Conservation (phyloP, 164 flowering plant species). For the Magnolia kwangsiensis region DNA sequence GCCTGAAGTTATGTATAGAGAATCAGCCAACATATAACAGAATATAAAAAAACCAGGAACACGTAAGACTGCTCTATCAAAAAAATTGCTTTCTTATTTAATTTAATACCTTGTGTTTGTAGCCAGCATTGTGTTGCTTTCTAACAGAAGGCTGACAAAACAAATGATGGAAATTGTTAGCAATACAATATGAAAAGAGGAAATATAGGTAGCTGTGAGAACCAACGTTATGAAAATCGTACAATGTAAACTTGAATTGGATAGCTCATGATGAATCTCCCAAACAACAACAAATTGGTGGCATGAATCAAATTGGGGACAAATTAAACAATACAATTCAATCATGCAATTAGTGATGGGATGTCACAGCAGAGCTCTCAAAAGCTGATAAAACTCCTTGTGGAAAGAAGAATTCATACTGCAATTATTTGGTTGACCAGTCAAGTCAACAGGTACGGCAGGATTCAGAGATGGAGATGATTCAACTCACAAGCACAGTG, state of each 20-base stretch:
- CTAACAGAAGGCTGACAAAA: constrained; percentile 87
- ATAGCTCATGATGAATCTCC: not conserved
- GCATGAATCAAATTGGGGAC: not conserved
- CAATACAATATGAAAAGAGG: not conserved
- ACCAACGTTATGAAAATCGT: not conserved
- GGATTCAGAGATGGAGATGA: too few species aligned
- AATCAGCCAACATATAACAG: constrained; percentile 2
- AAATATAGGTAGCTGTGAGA: not conserved
- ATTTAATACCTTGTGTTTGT: constrained; percentile 87
- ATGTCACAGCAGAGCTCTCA: too few species aligned
- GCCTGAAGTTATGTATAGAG: constrained; percentile 42
- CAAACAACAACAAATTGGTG: not conserved
- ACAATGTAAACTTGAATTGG: not conserved
- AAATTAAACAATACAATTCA: too few species aligned
- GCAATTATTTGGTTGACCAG: too few species aligned
- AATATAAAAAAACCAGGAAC: not conserved
- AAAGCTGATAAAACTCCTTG: too few species aligned
- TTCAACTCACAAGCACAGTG: too few species aligned
- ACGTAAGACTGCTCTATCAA: not conserved
- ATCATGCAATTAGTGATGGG: too few species aligned
- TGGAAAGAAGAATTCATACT: too few species aligned
- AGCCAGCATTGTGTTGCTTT: constrained; percentile 97
- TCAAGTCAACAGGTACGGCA: too few species aligned
- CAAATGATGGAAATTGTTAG: not conserved
- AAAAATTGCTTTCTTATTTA: not conserved